Base-by-base conservation (phyloP, 2,329 filamentous ascomycete species). In the Blastomyces percursus region DNA sequence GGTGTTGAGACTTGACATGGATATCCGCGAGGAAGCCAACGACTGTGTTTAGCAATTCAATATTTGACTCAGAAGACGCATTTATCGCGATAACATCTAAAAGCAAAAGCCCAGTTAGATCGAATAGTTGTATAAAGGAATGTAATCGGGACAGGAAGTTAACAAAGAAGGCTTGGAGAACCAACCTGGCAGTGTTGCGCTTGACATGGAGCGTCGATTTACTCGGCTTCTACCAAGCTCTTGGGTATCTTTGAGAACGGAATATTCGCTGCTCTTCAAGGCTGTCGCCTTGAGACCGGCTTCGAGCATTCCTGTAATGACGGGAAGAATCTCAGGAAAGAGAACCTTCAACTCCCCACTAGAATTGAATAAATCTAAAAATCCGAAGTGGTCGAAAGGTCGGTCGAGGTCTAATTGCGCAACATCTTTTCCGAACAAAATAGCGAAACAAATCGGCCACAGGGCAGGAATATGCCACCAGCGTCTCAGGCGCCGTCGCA, bases 391-490 rank as follows among this genome's bases (percentile, higher is more conserved):
- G 67, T 93, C 88, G 68, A 96, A 88, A 32, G 86, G 81, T 66
- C 84, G 82, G 60, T 89, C 84, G 67, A 91, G 84, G 69, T 92
- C 84, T 67, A 92, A 83, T 58, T 84, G 84, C 1, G 86, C 86
- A 55, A 95, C 84, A 70, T 96, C 91, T 51, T 86, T 82, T 0
- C 90, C 91, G 70, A 99, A 96, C 2, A 99, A 76, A 27, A 97
- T 88, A 61, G 90, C 87, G 74, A 99, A 90, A 71, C 89, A 91
- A 52, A 94, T 87, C 0, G 88, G 86, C 94, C 94, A 97, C 32
- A 97, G 76, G 0, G 86, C 84, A 2, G 91, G 84, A 19, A 91
- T 83, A 69, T 90, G 87, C 93, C 94, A 99, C 86, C 92, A 96
- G 69, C 87, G 81, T 70, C 87, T 91, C 3, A 99, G 77, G 40